Evolutionary conservation across 225 moss, liverwort and hornwort species (phyloP).

Genomic region (Straminergon stramineum): DNA sequence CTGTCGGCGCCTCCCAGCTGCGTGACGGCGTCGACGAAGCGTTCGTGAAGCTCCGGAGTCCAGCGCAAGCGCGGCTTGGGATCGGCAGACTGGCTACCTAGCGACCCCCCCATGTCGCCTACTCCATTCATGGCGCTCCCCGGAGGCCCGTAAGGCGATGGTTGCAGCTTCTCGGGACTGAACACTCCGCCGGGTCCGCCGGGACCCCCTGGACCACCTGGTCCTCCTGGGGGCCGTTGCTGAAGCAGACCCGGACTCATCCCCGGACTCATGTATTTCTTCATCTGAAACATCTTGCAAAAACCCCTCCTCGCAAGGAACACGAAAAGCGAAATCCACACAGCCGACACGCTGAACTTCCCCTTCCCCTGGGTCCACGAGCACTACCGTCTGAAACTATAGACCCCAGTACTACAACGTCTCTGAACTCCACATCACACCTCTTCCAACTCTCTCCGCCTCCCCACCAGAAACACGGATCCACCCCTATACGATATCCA

Average conservation of each 20-base stretch:
- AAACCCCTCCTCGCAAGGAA: not conserved
- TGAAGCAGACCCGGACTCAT: constrained; percentile 12
- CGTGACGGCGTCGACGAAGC: constrained; percentile 41
- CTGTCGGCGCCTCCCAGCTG: constrained; percentile 50
- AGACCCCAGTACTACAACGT: not conserved
- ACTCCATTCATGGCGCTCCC: constrained; percentile 25
- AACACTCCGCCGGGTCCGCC: not conserved
- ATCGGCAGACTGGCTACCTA: constrained; percentile 30
- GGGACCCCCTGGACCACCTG: not conserved
- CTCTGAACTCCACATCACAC: not conserved
- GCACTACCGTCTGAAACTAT: not conserved
- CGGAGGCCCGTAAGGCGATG: constrained; percentile 21
- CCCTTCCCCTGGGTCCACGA: not conserved
- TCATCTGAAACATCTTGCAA: constrained; percentile 38
- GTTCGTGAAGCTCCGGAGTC: constrained; percentile 53
- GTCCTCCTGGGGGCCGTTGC: constrained; percentile 12
- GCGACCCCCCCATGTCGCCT: constrained; percentile 22
- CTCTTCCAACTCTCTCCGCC: not conserved
- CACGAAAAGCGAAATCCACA: not conserved
- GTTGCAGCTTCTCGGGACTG: constrained; percentile 18
- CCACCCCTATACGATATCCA: constrained; percentile 18
- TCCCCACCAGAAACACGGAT: not conserved
- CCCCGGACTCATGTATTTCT: constrained; percentile 42
- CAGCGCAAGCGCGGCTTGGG: constrained; percentile 49
- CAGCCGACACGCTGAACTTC: not conserved